Conservation (phyloP, 1,139 yeast species). For the Pichia sp. region DNA sequence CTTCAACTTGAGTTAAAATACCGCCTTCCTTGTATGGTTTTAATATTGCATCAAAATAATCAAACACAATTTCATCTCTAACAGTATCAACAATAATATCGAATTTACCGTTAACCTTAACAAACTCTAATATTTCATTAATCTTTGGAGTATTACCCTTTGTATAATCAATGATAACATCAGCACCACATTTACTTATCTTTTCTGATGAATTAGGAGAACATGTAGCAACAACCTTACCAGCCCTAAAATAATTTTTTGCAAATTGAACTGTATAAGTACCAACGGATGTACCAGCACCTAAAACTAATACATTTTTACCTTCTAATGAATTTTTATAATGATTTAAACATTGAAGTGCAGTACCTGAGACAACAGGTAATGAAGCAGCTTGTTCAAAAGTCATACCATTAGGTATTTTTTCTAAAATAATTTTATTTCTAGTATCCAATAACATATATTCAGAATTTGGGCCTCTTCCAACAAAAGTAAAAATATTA, state of each 20-base stretch:
- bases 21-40: constrained; percentile 28
- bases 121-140: constrained; percentile 30
- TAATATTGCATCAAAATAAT: constrained; percentile 12
- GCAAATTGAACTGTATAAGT: constrained; percentile 53
- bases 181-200: constrained; percentile 20
- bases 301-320: constrained; percentile 48
- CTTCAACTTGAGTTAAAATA: constrained; percentile 31
- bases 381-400: constrained; percentile 55
- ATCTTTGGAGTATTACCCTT: constrained; percentile 28
- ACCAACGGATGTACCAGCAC: constrained; percentile 73
- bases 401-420: constrained; percentile 43
- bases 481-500: constrained; percentile 36
- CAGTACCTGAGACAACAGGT: constrained; percentile 42
- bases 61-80: constrained; percentile 18
- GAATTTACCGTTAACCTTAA: constrained; percentile 35
- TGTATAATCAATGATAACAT: constrained; percentile 21
- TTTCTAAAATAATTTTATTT: constrained; percentile 31
- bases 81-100: constrained; percentile 32
- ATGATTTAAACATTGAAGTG: constrained; percentile 11
- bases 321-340: constrained; percentile 23
- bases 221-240: constrained; percentile 37
- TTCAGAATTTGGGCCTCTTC: constrained; percentile 47
- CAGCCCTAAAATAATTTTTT: constrained; percentile 40
- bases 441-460: constrained; percentile 41
- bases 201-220: constrained; percentile 27